These are phyloP conservation scores for Lentinula novae-zelandiae DNA, from an alignment of 1,284 basidiomycete species.

Conservation along the genomic window DNA sequence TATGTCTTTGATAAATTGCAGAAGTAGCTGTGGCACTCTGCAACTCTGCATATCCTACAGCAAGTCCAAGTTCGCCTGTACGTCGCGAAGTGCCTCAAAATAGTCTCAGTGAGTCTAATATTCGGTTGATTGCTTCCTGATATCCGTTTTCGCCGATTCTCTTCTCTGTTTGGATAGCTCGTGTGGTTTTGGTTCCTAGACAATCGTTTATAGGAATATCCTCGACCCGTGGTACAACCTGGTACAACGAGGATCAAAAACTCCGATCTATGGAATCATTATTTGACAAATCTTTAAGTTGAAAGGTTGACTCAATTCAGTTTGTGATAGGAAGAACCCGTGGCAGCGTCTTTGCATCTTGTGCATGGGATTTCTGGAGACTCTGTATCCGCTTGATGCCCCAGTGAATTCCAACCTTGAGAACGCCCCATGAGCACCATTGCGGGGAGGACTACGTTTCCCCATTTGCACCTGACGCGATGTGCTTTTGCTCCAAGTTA, in stretches of 20 bases:
- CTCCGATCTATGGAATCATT: no score
- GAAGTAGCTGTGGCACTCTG: not conserved
- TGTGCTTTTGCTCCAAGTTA: not conserved
- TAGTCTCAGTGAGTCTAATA: not conserved
- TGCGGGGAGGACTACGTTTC: not conserved
- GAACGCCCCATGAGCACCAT: not conserved
- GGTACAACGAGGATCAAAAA: not conserved
- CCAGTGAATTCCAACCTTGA: no score
- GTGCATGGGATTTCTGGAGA: no score
- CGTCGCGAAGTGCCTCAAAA: not conserved
- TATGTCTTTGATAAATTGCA: not conserved
- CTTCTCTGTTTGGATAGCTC: no score
- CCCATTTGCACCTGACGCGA: not conserved
- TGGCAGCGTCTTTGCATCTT: no score
- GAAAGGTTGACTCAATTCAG: no score
- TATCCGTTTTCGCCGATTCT: not conserved
- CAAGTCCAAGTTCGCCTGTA: not conserved
- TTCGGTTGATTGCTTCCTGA: not conserved
- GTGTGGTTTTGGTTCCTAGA: no score
- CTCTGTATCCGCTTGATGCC: no score
- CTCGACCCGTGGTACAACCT: not conserved
- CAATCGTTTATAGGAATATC: not conserved
- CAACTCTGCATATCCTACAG: not conserved
- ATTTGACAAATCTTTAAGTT: no score
- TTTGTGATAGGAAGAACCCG: no score